Conservation (phyloP, 371 early-diverging fungal species). For the Mortierella sp. region DNA sequence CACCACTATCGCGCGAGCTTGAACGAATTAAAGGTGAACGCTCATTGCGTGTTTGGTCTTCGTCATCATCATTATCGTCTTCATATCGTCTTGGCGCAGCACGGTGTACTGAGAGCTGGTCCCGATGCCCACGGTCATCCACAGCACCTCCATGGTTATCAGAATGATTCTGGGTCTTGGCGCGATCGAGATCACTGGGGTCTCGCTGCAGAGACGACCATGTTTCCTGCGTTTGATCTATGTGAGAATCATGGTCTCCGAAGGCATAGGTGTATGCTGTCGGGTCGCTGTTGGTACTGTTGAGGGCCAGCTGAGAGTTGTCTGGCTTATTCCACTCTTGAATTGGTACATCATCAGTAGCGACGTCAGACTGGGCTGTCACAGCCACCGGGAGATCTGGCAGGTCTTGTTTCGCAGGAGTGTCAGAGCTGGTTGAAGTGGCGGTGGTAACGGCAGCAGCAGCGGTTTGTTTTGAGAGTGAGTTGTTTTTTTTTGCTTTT, state of each 20-base stretch:
- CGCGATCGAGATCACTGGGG: not conserved
- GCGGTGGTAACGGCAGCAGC: not conserved
- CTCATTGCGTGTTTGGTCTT: slow-evolving; percentile 14
- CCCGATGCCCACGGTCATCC: not conserved
- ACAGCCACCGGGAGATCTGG: not conserved
- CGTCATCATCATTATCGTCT: slow-evolving; percentile 31
- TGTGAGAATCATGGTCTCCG: not conserved
- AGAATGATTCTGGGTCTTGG: not conserved
- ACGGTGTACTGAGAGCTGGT: not conserved
- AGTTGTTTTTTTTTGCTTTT: slow-evolving; percentile 14
- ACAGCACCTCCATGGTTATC: not conserved
- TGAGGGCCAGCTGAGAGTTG: not conserved
- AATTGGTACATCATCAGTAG: not conserved
- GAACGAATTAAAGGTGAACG: slow-evolving; percentile 27
- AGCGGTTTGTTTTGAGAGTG: slow-evolving; percentile 5
- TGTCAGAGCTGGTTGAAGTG: not conserved
- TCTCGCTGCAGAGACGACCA: not conserved
- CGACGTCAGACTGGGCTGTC: not conserved
- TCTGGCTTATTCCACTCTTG: not conserved
- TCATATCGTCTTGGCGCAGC: slow-evolving; percentile 31
- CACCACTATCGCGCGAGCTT: slow-evolving; percentile 13
- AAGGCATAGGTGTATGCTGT: not conserved
- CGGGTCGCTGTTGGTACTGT: not conserved
- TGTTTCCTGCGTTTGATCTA: not conserved
- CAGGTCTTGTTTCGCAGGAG: not conserved